A percentile compares a stretch with the other conserved stretches of the same genome.
phyloP scores from a whole-genome alignment of 2,329 filamentous ascomycete species.

The Colletotrichum cereale region DNA sequence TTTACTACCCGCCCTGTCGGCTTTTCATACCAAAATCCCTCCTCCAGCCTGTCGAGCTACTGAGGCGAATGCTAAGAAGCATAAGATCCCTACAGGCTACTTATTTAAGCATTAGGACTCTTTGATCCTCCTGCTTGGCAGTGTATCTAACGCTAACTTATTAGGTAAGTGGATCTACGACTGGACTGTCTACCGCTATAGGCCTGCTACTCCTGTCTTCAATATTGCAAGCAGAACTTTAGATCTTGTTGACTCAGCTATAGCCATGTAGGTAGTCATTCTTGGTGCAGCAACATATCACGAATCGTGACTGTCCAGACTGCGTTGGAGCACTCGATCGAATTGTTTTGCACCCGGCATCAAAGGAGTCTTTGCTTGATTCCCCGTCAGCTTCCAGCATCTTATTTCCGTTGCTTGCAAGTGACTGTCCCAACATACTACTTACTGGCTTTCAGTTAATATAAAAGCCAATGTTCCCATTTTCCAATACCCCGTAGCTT shows the following conservation, averaged over 20 bases:
- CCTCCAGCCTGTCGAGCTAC: too few species aligned
- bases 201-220: constrained; percentile 83
- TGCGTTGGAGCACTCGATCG: neutral
- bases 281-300: neutral
- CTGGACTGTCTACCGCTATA: constrained; percentile 95
- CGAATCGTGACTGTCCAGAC: neutral
- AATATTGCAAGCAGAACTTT: constrained; percentile 95
- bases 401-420: neutral
- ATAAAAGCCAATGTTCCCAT: neutral
- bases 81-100: constrained; percentile 88
- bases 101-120: constrained; percentile 99
- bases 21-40: too few species aligned
- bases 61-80: constrained; percentile 71
- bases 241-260: constrained; percentile 95
- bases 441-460: neutral
- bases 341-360: neutral
- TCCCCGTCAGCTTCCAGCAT: neutral
- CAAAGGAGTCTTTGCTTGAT: neutral
- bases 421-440: neutral
- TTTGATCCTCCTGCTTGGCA: constrained; percentile 93
- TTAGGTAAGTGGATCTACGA: constrained; percentile 99
- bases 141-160: constrained; percentile 97
- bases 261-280: constrained; percentile 4
- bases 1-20: too few species aligned
- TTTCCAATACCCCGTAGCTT: too few species aligned